Evolutionary conservation across 2,329 filamentous ascomycete genomes (phyloP).

Genomic region (Magnaporthiopsis rhizophila): DNA sequence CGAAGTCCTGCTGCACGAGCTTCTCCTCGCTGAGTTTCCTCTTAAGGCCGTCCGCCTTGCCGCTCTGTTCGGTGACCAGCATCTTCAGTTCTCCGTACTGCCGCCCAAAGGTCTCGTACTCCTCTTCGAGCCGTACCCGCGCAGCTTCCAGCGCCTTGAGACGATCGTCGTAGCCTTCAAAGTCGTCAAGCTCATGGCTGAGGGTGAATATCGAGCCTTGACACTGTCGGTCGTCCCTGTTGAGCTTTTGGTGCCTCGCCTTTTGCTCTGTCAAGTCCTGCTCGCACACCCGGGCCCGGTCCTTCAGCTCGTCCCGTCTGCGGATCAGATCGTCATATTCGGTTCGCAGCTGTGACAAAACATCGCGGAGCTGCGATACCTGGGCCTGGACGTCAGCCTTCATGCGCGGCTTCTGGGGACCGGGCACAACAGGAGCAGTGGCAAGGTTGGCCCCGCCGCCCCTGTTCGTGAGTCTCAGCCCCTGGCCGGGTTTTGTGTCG

Average conservation of each 20-base stretch:
- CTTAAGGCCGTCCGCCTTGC: slow-evolving; percentile 31
- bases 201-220: slow-evolving; percentile 48
- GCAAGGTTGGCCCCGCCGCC: slow-evolving; percentile 25
- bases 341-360: slow-evolving; percentile 42
- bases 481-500: slow-evolving; percentile 51
- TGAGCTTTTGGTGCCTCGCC: slow-evolving; percentile 33
- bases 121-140: slow-evolving; percentile 42
- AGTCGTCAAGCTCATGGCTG: slow-evolving; percentile 54
- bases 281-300: slow-evolving; percentile 29
- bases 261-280: slow-evolving; percentile 34
- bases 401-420: slow-evolving; percentile 59
- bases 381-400: slow-evolving; percentile 66
- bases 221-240: slow-evolving; percentile 47
- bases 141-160: slow-evolving; percentile 51
- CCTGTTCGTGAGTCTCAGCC: slow-evolving; percentile 46
- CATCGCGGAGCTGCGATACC: slow-evolving; percentile 43
- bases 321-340: slow-evolving; percentile 39
- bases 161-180: slow-evolving; percentile 60
- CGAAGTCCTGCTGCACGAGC: slow-evolving; percentile 27
- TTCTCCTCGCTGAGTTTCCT: slow-evolving; percentile 25
- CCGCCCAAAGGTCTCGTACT: slow-evolving; percentile 39
- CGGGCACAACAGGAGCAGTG: slow-evolving; percentile 30
- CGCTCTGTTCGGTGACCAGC: slow-evolving; percentile 40
- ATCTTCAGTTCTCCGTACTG: slow-evolving; percentile 46
- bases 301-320: slow-evolving; percentile 38